Evolutionary conservation across 2,329 filamentous ascomycete species (phyloP).

Genomic region (Pseudonectria foliicola): DNA sequence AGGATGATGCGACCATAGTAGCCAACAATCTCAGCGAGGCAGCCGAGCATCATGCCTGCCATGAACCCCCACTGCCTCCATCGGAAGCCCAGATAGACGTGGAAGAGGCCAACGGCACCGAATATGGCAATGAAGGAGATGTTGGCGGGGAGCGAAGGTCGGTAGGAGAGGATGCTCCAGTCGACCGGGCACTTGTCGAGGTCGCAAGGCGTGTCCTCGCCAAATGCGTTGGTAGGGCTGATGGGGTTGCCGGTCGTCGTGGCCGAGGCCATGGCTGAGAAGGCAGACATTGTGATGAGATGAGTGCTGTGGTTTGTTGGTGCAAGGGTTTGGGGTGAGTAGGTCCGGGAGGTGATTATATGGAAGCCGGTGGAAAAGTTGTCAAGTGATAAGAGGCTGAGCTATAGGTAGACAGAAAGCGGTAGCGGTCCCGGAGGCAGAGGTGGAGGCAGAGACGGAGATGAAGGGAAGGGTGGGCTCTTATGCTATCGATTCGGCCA

Average conservation of each 20-base stretch:
- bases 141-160: constrained; percentile 47
- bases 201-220: constrained; percentile 38
- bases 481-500: no score
- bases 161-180: constrained; percentile 46
- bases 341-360: no score
- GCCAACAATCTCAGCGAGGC: constrained; percentile 51
- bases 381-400: no score
- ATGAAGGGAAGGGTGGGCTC: no score
- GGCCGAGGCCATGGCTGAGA: constrained; percentile 14
- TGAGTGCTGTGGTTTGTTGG: no score
- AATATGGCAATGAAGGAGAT: constrained; percentile 45
- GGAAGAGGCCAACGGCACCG: constrained; percentile 31
- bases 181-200: constrained; percentile 40
- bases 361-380: not conserved
- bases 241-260: constrained; percentile 31
- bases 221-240: constrained; percentile 29
- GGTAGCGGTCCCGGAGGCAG: no score
- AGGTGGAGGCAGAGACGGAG: no score
- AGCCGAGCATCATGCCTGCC: constrained; percentile 48
- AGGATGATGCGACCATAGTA: constrained; percentile 55
- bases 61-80: constrained; percentile 44
- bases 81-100: constrained; percentile 37
- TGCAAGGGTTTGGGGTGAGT: no score
- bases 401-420: no score
- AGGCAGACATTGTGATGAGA: constrained; percentile 15